Evolutionary conservation across 257 asterid species (phyloP), one percentile per base, ranked within the genome.

Genomic region (Fraxinus anomala): DNA sequence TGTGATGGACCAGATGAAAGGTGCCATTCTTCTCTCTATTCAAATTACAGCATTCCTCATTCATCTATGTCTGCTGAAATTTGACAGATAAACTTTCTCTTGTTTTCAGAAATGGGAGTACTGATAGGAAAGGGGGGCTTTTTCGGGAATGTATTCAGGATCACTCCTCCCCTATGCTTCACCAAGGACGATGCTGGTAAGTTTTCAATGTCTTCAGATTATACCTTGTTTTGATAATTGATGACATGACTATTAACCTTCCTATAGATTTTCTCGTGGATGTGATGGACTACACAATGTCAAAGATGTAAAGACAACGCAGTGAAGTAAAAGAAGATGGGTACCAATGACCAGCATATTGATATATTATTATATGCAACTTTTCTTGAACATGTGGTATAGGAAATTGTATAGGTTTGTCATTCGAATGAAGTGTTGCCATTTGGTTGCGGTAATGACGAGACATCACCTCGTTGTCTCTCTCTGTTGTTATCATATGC

Each of bases 131-230:
- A 95, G 88, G 99, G 99, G 0, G 98, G 99, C 28, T 89, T 91
- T 84, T 87, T 82, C 4, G 98, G 99, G 70, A 95, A 95, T 72
- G 97, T 93, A 17, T 90, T 93, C 86, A 85, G 98, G 56, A 85
- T 95, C 86, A 95, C 99, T 47, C 99, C 99, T 70, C 99, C 98
- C n/a, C 94, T 95, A 47, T 95, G 98, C 87, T 92, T 95, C 92
- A 93, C 90, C 83, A 89, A 86, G 83, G 96, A 89, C 68, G 99
- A 95, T 80, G 96, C 97, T 39, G 97, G 98, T 94, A 72, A 2
- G 90, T 72, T 61, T 69, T 65, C 70, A 4, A 16, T 51, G 17
- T 26, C 31, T 63, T 8, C 70, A n/a, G 61, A 3, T 17, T 70
- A 5, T 13, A 6, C 63, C 24, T 26, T 2, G 12, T 69, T 70